Base-by-base conservation (phyloP, 2,329 filamentous ascomycete genomes). In the Colletotrichum sp. region DNA sequence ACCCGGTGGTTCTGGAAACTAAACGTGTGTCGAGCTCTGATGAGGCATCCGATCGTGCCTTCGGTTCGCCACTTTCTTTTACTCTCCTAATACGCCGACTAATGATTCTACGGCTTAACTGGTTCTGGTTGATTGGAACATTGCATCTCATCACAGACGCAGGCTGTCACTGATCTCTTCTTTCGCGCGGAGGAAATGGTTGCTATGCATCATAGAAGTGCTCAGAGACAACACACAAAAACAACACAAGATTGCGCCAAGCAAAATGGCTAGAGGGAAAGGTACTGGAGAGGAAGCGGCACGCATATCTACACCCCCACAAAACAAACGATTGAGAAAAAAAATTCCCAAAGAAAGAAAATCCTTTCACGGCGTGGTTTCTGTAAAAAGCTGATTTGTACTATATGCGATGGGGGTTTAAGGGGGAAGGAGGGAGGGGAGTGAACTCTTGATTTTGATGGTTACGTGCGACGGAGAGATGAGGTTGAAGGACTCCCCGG, bases 1-100 rank as follows among this genome's bases (percentile, higher is more conserved):
- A 77, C 85, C 85, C 75, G 85, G 84, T 77, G 81, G 83, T 36
- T 85, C 84, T 80, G 85, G 85, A 81, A 86, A 87, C 80, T 84
- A 86, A 82, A 85, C 85, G 72, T 77, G 60, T 26, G 32, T 65
- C 77, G 76, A 78, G 70, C 73, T 72, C 13, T 65, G 67, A 76
- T 28, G 64, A 65, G 55, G 72, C 60, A 67, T 34, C 24, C 61
- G 36, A 63, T 36, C 28, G 30, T 58, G 67, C 65, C 70, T 55
- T 70, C 71, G 24, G 57, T 67, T 74, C 57, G 74, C 66, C 74
- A 74, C 36, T 43, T 34, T 67, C 16, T 61, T 60, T 68, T 75
- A 71, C 67, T 78, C 75, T 34, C 64, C 74, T 74, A 86, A 84
- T 80, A 85, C 83, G 78, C 85, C 85, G 66, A 81, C 82, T 80